phyloP scores from a whole-genome alignment of 2,329 filamentous ascomycete species.

The Phyllosticta capitalensis region DNA sequence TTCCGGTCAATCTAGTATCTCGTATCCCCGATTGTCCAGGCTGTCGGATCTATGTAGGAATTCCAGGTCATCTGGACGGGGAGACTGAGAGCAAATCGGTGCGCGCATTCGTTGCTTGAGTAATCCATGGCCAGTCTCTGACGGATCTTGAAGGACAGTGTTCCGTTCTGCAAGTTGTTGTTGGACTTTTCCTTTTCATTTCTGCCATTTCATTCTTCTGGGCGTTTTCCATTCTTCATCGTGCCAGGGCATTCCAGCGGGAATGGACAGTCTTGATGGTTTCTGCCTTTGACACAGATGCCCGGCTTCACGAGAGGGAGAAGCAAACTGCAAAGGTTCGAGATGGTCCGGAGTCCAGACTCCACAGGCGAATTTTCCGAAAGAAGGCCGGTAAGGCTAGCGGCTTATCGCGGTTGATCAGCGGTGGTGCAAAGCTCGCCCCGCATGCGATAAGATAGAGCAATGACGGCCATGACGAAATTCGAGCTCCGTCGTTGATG shows the following conservation, averaged over 20 bases:
- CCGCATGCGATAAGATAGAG: not conserved
- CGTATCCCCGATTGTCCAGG: not conserved
- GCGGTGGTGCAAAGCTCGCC: not conserved
- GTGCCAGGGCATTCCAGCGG: too few relatives aligned
- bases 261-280: too few relatives aligned
- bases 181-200: not conserved
- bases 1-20: not conserved
- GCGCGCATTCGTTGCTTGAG: not conserved
- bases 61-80: not conserved
- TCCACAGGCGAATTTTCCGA: not conserved
- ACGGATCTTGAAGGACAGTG: not conserved
- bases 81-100: not conserved
- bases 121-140: not conserved
- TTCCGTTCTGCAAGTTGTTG: too few relatives aligned
- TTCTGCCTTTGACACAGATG: too few relatives aligned
- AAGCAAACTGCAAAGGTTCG: not conserved
- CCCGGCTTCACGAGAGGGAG: not conserved
- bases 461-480: not conserved
- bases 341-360: not conserved
- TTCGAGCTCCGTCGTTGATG: not conserved
- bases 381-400: not conserved
- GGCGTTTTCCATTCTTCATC: too few relatives aligned
- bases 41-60: not conserved
- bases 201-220: not conserved
- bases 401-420: not conserved